Evolutionary conservation across 2,329 filamentous ascomycete genomes (phyloP).

Genomic region (Alternaria triticina): DNA sequence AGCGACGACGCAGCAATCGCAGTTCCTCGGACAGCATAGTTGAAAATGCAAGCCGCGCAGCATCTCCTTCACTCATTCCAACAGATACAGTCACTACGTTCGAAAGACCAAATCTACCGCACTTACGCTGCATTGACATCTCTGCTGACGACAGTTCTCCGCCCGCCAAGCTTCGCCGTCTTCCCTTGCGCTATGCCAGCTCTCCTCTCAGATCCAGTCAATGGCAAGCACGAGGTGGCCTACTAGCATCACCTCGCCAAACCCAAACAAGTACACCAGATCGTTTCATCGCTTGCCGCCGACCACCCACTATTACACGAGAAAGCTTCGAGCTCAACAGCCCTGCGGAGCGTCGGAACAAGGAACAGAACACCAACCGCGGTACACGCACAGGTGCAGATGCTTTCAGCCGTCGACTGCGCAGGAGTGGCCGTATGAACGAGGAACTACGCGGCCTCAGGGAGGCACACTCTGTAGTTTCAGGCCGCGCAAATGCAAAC

Average conservation of each 20-base stretch:
- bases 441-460: slow-evolving; percentile 41
- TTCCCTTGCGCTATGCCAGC: slow-evolving; percentile 31
- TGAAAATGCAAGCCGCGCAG: neutral
- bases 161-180: slow-evolving; percentile 11
- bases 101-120: neutral
- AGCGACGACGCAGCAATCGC: slow-evolving; percentile 1
- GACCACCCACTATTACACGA: slow-evolving; percentile 50
- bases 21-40: slow-evolving; percentile 15
- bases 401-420: slow-evolving; percentile 59
- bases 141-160: neutral
- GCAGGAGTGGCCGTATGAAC: slow-evolving; percentile 40
- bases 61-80: slow-evolving; percentile 1
- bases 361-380: slow-evolving; percentile 55
- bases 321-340: slow-evolving; percentile 62
- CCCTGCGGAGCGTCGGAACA: slow-evolving; percentile 52
- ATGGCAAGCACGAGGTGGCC: slow-evolving; percentile 34
- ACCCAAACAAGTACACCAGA: slow-evolving; percentile 55
- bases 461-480: slow-evolving; percentile 40
- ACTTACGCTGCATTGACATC: neutral
- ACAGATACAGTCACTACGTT: neutral
- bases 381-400: slow-evolving; percentile 54
- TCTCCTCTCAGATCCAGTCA: slow-evolving; percentile 45
- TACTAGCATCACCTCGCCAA: slow-evolving; percentile 23
- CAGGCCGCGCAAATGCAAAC: slow-evolving; percentile 23
- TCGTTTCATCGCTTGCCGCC: slow-evolving; percentile 63